phyloP scores from a whole-genome alignment of 148 eudicot species.

The Persicaria maculosa region DNA sequence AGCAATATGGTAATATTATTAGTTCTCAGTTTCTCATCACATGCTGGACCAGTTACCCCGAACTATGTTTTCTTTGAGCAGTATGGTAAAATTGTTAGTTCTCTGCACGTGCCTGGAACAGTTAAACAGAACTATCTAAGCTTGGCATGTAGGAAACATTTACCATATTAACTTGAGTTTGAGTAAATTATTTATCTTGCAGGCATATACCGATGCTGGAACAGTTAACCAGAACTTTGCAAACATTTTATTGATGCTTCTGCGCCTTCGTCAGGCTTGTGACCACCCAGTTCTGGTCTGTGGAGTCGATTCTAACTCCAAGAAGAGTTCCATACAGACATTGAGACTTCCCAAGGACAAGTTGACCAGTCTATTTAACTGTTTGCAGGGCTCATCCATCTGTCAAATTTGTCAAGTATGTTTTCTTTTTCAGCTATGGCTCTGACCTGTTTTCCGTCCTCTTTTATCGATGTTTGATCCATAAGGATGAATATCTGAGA shows the following conservation, averaged over 20 bases:
- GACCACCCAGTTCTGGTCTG: conserved; percentile 91
- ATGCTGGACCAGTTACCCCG: too few species aligned
- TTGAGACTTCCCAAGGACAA: conserved; percentile 61
- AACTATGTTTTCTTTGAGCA: too few species aligned
- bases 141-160: conserved; percentile 13
- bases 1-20: too few species aligned
- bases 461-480: neutral
- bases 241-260: conserved; percentile 87
- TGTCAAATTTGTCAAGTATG: conserved; percentile 69
- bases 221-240: conserved; percentile 89
- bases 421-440: neutral
- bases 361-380: conserved; percentile 39
- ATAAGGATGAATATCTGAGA: neutral
- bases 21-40: too few species aligned
- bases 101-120: too few species aligned
- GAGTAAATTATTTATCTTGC: neutral
- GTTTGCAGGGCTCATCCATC: conserved; percentile 53
- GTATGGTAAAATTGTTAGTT: too few species aligned
- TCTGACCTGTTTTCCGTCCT: neutral
- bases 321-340: conserved; percentile 42
- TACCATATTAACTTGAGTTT: neutral
- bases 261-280: conserved; percentile 98
- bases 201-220: conserved; percentile 97
- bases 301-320: conserved; percentile 30
- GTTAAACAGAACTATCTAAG: neutral